Evolutionary conservation across 2,329 filamentous ascomycete genomes (phyloP).

Genomic region (Daldinia sp.): DNA sequence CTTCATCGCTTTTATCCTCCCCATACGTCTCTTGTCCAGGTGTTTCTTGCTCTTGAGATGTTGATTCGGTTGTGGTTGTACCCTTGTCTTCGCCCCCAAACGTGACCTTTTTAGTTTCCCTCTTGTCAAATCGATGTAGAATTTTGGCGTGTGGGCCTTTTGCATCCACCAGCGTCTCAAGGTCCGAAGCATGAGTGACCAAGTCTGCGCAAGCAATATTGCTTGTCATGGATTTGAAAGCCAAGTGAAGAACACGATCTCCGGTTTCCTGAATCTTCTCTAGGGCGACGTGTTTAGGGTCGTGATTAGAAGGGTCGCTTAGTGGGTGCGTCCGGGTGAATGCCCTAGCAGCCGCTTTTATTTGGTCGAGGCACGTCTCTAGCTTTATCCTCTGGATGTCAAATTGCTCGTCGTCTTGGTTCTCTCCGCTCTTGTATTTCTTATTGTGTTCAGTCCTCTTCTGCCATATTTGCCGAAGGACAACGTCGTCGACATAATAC

Average conservation of each 20-base stretch:
- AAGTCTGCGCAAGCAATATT: constrained; percentile 41
- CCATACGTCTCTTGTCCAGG: background rate
- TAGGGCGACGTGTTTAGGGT: constrained; percentile 38
- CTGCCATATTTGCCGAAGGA: constrained; percentile 44
- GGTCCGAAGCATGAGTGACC: constrained; percentile 38
- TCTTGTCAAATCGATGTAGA: constrained; percentile 33
- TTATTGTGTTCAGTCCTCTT: constrained; percentile 36
- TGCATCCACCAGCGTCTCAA: constrained; percentile 41
- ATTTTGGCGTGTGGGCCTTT: constrained; percentile 23
- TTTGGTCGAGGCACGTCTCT: constrained; percentile 38
- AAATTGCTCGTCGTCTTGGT: constrained; percentile 35
- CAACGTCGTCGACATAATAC: constrained; percentile 33
- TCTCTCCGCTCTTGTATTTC: constrained; percentile 28
- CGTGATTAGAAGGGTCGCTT: constrained; percentile 20
- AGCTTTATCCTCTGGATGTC: constrained; percentile 40
- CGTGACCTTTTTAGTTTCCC: constrained; percentile 7
- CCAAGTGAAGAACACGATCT: constrained; percentile 34
- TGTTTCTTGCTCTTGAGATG: background rate
- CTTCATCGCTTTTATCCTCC: background rate
- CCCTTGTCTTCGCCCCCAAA: background rate
- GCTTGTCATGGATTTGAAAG: constrained; percentile 31
- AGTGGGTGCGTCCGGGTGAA: constrained; percentile 16
- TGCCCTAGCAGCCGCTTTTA: constrained; percentile 36
- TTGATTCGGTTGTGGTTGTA: background rate
- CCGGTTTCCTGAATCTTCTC: constrained; percentile 38